phyloP scores from a whole-genome alignment of 116 monocot genomes.

The Dioscorea cayenensis region DNA sequence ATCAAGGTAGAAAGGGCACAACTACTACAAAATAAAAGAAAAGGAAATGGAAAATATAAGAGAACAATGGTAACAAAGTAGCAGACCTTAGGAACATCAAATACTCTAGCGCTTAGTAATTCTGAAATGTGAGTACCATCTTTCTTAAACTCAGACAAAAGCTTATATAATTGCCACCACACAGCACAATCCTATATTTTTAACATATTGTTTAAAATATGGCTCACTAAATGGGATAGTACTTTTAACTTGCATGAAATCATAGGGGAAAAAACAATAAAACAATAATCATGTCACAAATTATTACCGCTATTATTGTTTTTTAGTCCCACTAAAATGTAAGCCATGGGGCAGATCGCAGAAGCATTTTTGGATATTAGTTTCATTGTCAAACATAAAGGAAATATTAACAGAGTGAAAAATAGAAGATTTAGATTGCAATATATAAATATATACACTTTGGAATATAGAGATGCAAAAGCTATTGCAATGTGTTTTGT shows the following conservation, averaged over 20 bases:
- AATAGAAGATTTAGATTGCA: too few species aligned
- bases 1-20: background rate
- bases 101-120: background rate
- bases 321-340: too few species aligned
- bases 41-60: background rate
- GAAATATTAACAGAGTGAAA: background rate
- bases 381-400: too few species aligned
- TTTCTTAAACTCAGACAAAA: too few species aligned
- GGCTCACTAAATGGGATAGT: slow-evolving; percentile 80
- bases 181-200: too few species aligned
- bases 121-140: too few species aligned
- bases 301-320: background rate
- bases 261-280: slow-evolving; percentile 1
- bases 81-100: background rate
- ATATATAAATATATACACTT: too few species aligned
- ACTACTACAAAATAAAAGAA: background rate
- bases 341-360: background rate
- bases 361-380: background rate
- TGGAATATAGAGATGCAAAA: too few species aligned
- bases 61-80: background rate
- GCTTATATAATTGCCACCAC: too few species aligned
- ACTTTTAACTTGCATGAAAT: slow-evolving; percentile 61
- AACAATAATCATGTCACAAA: background rate
- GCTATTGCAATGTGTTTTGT: too few species aligned
- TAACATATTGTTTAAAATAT: slow-evolving; percentile 14